A percentile compares a stretch with the other conserved stretches of the same genome.
These are phyloP conservation scores for Phycomyces blakesleeanus DNA, from an alignment of 192 early-diverging fungal genomes.

Conservation along the genomic window DNA sequence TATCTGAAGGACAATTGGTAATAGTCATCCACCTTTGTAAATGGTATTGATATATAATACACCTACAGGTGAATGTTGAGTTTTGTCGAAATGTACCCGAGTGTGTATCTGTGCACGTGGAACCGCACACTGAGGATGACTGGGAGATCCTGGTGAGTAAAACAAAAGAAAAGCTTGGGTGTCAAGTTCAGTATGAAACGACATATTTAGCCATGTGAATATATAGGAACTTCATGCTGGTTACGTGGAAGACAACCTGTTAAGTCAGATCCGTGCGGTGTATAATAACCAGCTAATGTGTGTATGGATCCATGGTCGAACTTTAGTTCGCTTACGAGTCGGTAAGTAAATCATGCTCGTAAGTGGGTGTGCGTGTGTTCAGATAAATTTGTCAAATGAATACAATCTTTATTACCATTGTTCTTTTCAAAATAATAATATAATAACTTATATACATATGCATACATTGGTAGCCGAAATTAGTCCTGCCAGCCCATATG, in stretches of 20 bases:
- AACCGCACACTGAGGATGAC: slow-evolving; percentile 67
- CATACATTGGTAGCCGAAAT: slow-evolving; percentile 42
- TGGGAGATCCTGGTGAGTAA: slow-evolving; percentile 72
- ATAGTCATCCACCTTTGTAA: background rate
- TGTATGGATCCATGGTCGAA: slow-evolving; percentile 70
- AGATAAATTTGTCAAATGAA: too few species aligned
- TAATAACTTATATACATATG: background rate
- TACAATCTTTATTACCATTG: background rate
- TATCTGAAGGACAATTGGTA: slow-evolving; percentile 60
- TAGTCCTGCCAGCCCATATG: slow-evolving; percentile 43
- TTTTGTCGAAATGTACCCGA: slow-evolving; percentile 53
- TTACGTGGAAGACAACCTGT: slow-evolving; percentile 64
- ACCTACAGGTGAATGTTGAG: slow-evolving; percentile 49
- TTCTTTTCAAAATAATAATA: background rate
- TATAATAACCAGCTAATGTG: slow-evolving; percentile 63
- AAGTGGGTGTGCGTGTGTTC: too few species aligned
- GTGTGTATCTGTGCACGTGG: slow-evolving; percentile 62
- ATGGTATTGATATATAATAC: background rate
- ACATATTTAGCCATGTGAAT: background rate
- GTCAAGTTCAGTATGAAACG: too few species aligned
- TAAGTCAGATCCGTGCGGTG: slow-evolving; percentile 67
- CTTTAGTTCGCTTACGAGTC: slow-evolving; percentile 57
- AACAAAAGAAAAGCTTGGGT: too few species aligned
- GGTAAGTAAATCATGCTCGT: too few species aligned
- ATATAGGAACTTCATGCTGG: slow-evolving; percentile 66